Conservation (phyloP, 2,329 filamentous ascomycete genomes). For the Hypoxylon sp. region DNA sequence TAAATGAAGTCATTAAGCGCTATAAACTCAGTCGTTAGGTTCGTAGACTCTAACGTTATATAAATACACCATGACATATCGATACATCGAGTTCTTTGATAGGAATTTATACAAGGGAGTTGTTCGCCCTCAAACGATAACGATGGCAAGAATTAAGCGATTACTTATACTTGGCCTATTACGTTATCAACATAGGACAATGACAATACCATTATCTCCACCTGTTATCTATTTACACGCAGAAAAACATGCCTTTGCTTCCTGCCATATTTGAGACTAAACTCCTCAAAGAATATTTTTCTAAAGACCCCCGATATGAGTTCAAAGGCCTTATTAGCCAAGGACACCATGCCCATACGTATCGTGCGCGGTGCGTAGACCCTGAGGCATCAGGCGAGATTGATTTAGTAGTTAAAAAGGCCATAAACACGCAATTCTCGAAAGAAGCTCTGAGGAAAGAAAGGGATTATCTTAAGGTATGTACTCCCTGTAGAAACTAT, state of each 20-base stretch:
- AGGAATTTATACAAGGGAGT: too few relatives aligned
- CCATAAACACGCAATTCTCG: background rate
- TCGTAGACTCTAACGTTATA: too few relatives aligned
- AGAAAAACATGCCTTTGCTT: background rate
- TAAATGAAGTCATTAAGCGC: too few relatives aligned
- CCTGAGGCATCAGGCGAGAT: background rate
- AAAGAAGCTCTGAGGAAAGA: background rate
- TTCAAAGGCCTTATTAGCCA: background rate
- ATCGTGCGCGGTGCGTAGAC: slow-evolving; percentile 6
- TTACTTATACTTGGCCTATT: background rate
- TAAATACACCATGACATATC: too few relatives aligned
- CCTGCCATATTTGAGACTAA: background rate
- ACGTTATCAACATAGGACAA: background rate
- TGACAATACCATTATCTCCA: background rate
- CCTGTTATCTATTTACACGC: background rate
- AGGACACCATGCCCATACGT: background rate
- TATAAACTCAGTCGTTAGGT: too few relatives aligned
- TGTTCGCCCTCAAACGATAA: too few relatives aligned
- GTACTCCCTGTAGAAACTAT: slow-evolving; percentile 1
- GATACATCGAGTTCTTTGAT: too few relatives aligned
- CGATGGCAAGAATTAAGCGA: too few relatives aligned
- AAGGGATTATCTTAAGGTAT: background rate
- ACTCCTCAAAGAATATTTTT: background rate
- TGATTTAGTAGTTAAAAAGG: slow-evolving; percentile 18
- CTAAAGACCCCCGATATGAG: background rate